phyloP scores from a whole-genome alignment of 2,329 filamentous ascomycete genomes.

The Aspergillus candidus region DNA sequence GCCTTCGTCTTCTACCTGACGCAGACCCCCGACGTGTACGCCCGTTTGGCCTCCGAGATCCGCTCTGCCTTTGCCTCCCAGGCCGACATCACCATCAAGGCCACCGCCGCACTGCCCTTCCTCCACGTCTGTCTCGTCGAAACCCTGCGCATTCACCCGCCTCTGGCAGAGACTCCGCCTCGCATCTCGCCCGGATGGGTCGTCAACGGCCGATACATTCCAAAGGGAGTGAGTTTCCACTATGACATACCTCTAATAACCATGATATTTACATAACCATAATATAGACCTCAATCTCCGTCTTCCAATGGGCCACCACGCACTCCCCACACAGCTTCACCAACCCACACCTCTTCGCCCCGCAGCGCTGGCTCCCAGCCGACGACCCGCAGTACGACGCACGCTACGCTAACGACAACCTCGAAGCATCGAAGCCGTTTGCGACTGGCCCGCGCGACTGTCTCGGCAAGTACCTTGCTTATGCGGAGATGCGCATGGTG shows the following conservation, averaged over 20 bases:
- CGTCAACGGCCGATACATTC: too few relatives aligned
- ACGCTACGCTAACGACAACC: not conserved
- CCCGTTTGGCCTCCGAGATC: slow-evolving; percentile 14
- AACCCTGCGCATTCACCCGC: slow-evolving; percentile 38
- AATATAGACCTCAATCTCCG: too few relatives aligned
- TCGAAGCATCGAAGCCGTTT: slow-evolving; percentile 1
- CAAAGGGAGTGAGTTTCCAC: too few relatives aligned
- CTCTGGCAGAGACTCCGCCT: slow-evolving; percentile 7
- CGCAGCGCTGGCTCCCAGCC: not conserved
- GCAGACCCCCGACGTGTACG: slow-evolving; percentile 14
- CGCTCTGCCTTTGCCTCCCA: slow-evolving; percentile 13
- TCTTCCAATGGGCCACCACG: too few relatives aligned
- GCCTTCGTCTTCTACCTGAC: slow-evolving; percentile 34
- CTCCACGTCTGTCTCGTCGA: slow-evolving; percentile 39
- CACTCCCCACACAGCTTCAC: not conserved
- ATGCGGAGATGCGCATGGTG: slow-evolving; percentile 1
- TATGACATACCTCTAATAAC: too few relatives aligned
- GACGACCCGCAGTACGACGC: not conserved
- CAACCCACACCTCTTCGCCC: not conserved
- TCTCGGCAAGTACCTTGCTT: slow-evolving; percentile 1
- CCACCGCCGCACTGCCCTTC: slow-evolving; percentile 28
- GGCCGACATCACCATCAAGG: slow-evolving; percentile 31
- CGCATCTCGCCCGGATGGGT: too few relatives aligned
- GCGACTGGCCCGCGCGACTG: not conserved
- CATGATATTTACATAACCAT: too few relatives aligned